Base-by-base conservation (phyloP, 169 alveolate species). In the Hepatocystis sp. region DNA sequence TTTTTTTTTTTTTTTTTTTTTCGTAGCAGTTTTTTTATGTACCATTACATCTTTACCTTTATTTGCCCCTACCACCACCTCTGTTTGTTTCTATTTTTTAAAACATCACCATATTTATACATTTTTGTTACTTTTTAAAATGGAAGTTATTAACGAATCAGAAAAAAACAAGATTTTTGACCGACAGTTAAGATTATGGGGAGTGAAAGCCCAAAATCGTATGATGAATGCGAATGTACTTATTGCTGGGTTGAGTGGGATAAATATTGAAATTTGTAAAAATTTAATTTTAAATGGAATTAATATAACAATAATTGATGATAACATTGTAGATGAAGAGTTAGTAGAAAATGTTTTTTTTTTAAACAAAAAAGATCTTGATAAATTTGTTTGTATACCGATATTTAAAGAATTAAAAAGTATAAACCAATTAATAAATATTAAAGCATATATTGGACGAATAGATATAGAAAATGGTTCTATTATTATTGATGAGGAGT, bases 141-240 rank as follows among this genome's bases (percentile, higher is more conserved):
- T 47, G 85, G 39, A 91, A 90, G 17, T 66, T 56, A 58, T 7
- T 11, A 65, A 30, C 11, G 78, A 60, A 36, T 67, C 58, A 61
- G 76, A 71, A 44, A 71, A 71, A 28, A 71, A 71, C 49, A 64
- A 55, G 68, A 47, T 92, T 17, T 92, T 84, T 60, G 95, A 92
- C 61, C 89, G 95, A 5, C 95, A 92, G 88, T 85, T 92, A 27
- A 66, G 95, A 19, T 90, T 92, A 30, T 92, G 95, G 95, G 95
- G 95, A 5, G 85, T 92, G n/a, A 86, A 92, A 49, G 93, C 91
- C 1, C 95, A 92, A 42, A 86, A 90, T 42, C 68, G 84, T 11
- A 56, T 52, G 71, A 34, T 68, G 63, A 85, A 60, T 36, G 60
- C 85, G 1, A 76, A 51, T 42, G 84, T 63, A 3, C 53, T 71